A percentile compares a stretch with the other conserved stretches of the same genome.
phyloP scores from a whole-genome alignment of 345 rosid genomes.

The Dipteronia dyeriana region DNA sequence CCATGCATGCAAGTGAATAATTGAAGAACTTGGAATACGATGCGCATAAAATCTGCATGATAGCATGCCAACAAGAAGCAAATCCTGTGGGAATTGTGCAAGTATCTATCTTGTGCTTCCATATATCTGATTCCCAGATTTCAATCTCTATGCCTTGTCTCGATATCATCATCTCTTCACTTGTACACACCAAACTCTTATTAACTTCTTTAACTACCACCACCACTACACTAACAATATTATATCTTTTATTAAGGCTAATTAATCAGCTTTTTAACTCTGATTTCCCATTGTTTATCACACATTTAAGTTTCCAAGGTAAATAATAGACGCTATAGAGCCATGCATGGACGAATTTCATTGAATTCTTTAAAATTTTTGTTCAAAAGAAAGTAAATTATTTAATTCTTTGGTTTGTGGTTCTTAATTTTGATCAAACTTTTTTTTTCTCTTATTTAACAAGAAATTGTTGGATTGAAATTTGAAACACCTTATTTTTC shows the following conservation, averaged over 20 bases:
- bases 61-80: conserved; percentile 23
- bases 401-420: not conserved
- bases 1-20: conserved; percentile 1
- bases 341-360: too few relatives aligned
- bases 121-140: not conserved
- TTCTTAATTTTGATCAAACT: not conserved
- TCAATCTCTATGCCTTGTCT: conserved; percentile 8
- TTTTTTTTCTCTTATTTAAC: not conserved
- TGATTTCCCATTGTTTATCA: too few relatives aligned
- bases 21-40: not conserved
- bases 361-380: not conserved
- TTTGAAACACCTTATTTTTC: not conserved
- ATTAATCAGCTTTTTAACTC: too few relatives aligned
- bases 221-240: not conserved
- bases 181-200: not conserved
- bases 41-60: conserved; percentile 20
- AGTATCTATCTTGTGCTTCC: conserved; percentile 16
- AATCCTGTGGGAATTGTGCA: conserved; percentile 22
- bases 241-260: too few relatives aligned
- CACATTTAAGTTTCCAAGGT: too few relatives aligned
- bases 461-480: not conserved
- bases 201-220: not conserved
- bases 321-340: too few relatives aligned
- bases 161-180: conserved; percentile 14
- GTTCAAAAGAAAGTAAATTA: not conserved